Conservation (phyloP, 2,329 filamentous ascomycete genomes). For the Cladosporium sp. region DNA sequence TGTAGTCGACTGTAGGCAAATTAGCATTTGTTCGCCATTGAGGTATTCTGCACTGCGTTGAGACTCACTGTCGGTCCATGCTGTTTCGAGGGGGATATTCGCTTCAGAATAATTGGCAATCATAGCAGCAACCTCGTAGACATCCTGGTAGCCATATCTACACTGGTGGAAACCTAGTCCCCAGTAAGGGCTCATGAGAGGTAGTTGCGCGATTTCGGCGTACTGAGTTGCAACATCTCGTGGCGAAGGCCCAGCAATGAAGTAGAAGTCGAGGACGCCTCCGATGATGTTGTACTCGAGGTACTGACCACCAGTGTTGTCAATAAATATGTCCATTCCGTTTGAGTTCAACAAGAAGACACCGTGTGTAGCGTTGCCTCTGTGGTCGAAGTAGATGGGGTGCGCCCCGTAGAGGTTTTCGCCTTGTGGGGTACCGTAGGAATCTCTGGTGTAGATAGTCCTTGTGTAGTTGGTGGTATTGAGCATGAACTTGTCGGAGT, state of each 20-base stretch:
- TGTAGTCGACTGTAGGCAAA: constrained; percentile 37
- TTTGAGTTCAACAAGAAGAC: constrained; percentile 70
- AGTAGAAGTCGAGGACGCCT: constrained; percentile 65
- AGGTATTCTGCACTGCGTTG: too few relatives aligned
- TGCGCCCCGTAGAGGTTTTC: constrained; percentile 69
- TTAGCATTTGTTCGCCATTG: too few relatives aligned
- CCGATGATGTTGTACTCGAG: constrained; percentile 76
- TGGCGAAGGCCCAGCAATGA: constrained; percentile 46
- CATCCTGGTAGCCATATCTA: constrained; percentile 52
- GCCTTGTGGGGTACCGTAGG: constrained; percentile 58
- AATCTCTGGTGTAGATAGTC: constrained; percentile 66
- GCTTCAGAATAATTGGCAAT: constrained; percentile 66
- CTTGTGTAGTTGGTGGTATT: constrained; percentile 67
- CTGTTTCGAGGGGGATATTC: constrained; percentile 65
- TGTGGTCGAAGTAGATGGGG: constrained; percentile 70
- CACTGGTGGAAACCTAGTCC: constrained; percentile 50
- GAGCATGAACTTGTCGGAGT: constrained; percentile 61
- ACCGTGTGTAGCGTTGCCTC: constrained; percentile 57
- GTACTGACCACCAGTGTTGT: constrained; percentile 64
- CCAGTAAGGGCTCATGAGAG: constrained; percentile 51
- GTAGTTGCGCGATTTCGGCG: constrained; percentile 45
- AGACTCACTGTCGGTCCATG: constrained; percentile 63
- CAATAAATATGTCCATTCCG: constrained; percentile 71
- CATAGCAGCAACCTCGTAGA: constrained; percentile 62
- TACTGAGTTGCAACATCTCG: constrained; percentile 48